Percentiles rank a stretch among this genome's conserved stretches.
Evolutionary conservation across 83 land plant genomes (phyloP).

Genomic region (Thuja plicata): DNA sequence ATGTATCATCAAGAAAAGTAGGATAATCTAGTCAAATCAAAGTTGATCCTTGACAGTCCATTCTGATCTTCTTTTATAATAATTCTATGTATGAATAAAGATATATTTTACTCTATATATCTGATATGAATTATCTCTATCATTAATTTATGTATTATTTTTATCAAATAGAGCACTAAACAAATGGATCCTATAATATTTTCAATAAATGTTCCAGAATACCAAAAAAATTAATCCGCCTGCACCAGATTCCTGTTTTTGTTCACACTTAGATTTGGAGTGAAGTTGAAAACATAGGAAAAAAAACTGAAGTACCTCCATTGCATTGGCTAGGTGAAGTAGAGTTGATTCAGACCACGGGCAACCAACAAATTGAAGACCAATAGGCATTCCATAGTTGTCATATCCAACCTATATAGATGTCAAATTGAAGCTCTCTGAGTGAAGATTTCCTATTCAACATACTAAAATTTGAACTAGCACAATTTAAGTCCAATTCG

Average conservation of each 20-base stretch:
- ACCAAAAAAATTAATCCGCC: neutral
- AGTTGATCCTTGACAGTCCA: too few species aligned
- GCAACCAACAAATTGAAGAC: slow-evolving; percentile 82
- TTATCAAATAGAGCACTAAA: too few species aligned
- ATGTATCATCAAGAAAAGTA: too few species aligned
- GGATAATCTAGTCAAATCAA: too few species aligned
- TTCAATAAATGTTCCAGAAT: neutral
- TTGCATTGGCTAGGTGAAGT: slow-evolving; percentile 64
- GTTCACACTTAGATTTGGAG: neutral
- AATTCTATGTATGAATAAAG: too few species aligned
- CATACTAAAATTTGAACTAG: neutral
- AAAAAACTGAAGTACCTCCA: slow-evolving; percentile 56
- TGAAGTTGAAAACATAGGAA: neutral
- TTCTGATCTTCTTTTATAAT: too few species aligned
- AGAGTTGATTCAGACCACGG: slow-evolving; percentile 91
- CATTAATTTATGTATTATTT: too few species aligned
- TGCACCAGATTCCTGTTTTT: neutral
- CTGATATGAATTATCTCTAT: too few species aligned
- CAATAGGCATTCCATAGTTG: slow-evolving; percentile 75
- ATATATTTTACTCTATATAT: too few species aligned
- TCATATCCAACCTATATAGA: slow-evolving; percentile 79
- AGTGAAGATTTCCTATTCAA: neutral
- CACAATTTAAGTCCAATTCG: neutral
- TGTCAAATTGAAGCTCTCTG: neutral
- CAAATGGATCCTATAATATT: neutral